Evolutionary conservation across 352 stramenopile species (phyloP).

Genomic region (Phytophthora macrochlamydospora): DNA sequence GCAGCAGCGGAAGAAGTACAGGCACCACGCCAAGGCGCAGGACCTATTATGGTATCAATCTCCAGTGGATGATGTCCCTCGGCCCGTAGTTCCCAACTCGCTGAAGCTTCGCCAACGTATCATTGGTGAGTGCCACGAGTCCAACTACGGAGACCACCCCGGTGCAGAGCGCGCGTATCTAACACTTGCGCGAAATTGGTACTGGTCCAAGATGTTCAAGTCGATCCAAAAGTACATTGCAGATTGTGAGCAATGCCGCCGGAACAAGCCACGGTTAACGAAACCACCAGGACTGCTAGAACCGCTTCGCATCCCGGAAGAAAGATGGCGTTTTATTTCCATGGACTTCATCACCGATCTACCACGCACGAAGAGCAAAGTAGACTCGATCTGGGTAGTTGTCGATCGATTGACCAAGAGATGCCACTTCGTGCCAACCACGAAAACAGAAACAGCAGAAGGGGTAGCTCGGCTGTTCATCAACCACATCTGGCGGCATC

Average conservation of each 20-base stretch:
- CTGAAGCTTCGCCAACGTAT: background rate
- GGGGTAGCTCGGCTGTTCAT: slow-evolving; percentile 4
- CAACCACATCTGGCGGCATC: no score
- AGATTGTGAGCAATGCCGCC: background rate
- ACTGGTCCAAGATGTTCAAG: slow-evolving; percentile 5
- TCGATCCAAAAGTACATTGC: background rate
- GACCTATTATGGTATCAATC: background rate
- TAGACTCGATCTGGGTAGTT: slow-evolving; percentile 16
- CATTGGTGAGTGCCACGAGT: background rate
- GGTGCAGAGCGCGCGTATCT: slow-evolving; percentile 1
- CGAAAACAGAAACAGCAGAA: slow-evolving; percentile 11
- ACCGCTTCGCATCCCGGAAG: background rate
- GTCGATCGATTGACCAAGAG: slow-evolving; percentile 16
- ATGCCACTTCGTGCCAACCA: slow-evolving; percentile 3
- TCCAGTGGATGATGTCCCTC: background rate
- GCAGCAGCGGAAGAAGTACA: no score
- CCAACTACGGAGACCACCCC: background rate
- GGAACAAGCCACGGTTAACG: slow-evolving; percentile 3
- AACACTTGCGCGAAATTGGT: background rate
- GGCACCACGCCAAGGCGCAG: background rate
- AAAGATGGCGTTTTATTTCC: slow-evolving; percentile 7
- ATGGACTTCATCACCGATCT: slow-evolving; percentile 17
- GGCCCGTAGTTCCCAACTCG: slow-evolving; percentile 1
- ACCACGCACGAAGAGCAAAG: background rate
- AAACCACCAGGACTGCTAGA: background rate